Evolutionary conservation across 768 basidiomycete species (phyloP).

Genomic region (Tricholoma flavovirens): DNA sequence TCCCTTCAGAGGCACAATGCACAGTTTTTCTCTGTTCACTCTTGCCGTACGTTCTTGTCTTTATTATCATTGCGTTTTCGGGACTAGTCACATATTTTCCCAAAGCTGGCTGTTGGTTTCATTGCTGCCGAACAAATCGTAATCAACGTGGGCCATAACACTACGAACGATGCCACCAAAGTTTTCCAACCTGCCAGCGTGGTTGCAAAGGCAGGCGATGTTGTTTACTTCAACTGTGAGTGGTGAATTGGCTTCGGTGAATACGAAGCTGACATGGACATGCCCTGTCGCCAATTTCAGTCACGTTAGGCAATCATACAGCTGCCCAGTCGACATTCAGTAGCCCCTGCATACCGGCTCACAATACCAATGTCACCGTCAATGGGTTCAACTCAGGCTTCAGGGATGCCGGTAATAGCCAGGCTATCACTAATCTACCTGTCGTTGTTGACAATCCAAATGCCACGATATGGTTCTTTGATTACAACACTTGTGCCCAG

Average conservation of each 20-base stretch:
- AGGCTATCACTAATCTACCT: slow-evolving; percentile 37
- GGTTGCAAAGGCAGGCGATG: slow-evolving; percentile 40
- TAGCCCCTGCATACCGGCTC: slow-evolving; percentile 46
- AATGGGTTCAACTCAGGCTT: slow-evolving; percentile 57
- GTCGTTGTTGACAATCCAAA: slow-evolving; percentile 41
- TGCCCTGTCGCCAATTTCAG: slow-evolving; percentile 17
- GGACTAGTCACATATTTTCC: neutral
- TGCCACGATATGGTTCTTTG: slow-evolving; percentile 56
- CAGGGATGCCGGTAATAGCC: slow-evolving; percentile 43
- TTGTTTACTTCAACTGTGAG: slow-evolving; percentile 54
- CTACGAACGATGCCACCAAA: slow-evolving; percentile 33
- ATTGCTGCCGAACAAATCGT: slow-evolving; percentile 34
- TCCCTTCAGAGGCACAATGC: neutral
- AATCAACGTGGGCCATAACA: slow-evolving; percentile 42
- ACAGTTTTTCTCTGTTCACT: neutral
- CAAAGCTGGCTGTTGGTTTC: neutral
- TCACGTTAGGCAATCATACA: slow-evolving; percentile 48
- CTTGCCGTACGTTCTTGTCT: slow-evolving; percentile 4
- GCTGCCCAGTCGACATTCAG: slow-evolving; percentile 54
- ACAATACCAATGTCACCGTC: slow-evolving; percentile 39
- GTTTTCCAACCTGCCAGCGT: slow-evolving; percentile 45
- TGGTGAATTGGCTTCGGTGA: neutral
- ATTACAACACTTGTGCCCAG: slow-evolving; percentile 44
- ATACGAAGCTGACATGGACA: neutral
- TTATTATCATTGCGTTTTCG: neutral